Conservation (phyloP, 116 monocot species). For the Posidonia oceanica region DNA sequence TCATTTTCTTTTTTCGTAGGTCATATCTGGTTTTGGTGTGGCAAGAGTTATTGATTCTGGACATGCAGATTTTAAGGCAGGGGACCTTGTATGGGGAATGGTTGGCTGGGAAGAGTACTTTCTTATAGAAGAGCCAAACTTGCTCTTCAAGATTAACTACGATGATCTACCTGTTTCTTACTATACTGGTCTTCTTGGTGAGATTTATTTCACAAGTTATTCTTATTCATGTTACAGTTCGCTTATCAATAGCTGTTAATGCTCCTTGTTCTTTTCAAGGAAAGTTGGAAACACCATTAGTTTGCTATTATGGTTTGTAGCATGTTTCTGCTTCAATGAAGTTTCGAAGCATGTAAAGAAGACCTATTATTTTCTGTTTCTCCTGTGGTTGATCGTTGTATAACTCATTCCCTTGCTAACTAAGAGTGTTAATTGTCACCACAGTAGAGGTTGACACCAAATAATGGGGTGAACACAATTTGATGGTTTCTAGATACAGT, state of each 20-base stretch:
- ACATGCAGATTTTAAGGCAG: conserved; percentile 48
- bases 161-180: conserved; percentile 50
- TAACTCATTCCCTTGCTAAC: too few relatives aligned
- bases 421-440: too few relatives aligned
- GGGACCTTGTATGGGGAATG: conserved; percentile 59
- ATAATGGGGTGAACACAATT: too few relatives aligned
- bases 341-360: too few relatives aligned
- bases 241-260: not conserved
- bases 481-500: too few relatives aligned
- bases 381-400: too few relatives aligned
- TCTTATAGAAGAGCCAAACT: conserved; percentile 18
- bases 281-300: too few relatives aligned
- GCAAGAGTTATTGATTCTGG: conserved; percentile 64
- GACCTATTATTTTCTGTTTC: too few relatives aligned
- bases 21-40: conserved; percentile 62
- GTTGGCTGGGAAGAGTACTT: conserved; percentile 79
- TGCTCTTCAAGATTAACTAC: conserved; percentile 30
- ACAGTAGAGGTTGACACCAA: too few relatives aligned
- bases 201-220: not conserved
- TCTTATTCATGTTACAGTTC: not conserved
- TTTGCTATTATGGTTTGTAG: too few relatives aligned
- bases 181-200: conserved; percentile 51
- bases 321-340: too few relatives aligned
- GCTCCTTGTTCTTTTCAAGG: too few relatives aligned
- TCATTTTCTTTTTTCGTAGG: conserved; percentile 18